Percentiles rank a stretch among this genome's conserved stretches.
These are phyloP conservation scores for Amauroascus niger DNA, from an alignment of 2,329 filamentous ascomycete species.

Conservation along the genomic window DNA sequence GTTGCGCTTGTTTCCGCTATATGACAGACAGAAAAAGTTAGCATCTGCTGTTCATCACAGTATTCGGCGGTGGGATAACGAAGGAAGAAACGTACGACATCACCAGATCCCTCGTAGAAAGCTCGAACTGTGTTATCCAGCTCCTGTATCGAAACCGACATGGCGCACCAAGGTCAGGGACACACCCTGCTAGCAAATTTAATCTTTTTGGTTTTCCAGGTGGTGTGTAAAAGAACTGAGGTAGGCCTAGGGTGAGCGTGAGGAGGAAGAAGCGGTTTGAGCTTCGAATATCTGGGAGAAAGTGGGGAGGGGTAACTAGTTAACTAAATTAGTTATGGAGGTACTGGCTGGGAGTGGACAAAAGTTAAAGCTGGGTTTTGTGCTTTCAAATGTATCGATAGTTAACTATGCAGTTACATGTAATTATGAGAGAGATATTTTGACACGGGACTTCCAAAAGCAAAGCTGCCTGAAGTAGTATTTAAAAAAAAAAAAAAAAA, in stretches of 20 bases:
- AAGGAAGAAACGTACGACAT: constrained; percentile 57
- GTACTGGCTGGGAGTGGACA: not conserved
- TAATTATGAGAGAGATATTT: not conserved
- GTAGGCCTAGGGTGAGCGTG: not conserved
- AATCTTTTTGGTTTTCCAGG: not conserved
- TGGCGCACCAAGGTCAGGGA: constrained; percentile 30
- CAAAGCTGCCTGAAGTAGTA: not conserved
- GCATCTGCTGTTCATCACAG: constrained; percentile 19
- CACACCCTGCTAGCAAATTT: not conserved
- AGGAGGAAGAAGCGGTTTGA: not conserved
- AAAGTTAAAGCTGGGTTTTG: not conserved
- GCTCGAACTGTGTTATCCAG: constrained; percentile 91
- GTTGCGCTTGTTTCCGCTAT: constrained; percentile 93
- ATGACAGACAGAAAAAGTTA: constrained; percentile 31
- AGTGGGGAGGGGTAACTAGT: not conserved
- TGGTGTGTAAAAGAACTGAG: not conserved
- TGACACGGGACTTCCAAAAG: not conserved
- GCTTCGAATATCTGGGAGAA: constrained; percentile 1
- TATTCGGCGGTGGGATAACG: constrained; percentile 2
- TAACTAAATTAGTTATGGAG: too few species aligned
- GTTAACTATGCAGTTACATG: too few species aligned
- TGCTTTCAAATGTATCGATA: not conserved
- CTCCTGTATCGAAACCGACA: constrained; percentile 74
- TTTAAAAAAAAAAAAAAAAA: too few species aligned
- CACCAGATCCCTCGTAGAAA: constrained; percentile 95